Base-by-base conservation (phyloP, 208 protist species). In the Strigomonas galati region DNA sequence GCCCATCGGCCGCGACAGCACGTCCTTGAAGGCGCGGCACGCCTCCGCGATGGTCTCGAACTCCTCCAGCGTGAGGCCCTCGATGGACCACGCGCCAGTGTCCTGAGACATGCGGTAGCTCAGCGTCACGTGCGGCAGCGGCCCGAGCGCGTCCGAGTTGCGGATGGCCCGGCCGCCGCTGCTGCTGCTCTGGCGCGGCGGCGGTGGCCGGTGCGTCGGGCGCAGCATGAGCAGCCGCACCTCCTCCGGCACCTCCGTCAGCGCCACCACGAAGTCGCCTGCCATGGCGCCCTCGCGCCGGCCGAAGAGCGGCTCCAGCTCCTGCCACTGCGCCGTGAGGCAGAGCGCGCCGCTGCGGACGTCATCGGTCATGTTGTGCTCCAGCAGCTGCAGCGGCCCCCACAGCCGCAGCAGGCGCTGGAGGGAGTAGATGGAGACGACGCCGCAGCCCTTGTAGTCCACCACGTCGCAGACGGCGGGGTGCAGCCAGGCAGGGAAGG, bases 331-430 rank as follows among this genome's bases (percentile, higher is more conserved):
- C 63, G 90, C 62, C 21, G 52, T 57, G 14, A 95, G 71, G 52
- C 80, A 67, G 67, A 91, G 67, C n/a, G 79, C 55, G 26, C 82
- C 84, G 46, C 65, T 73, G 44, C 57, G 62, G 55, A 91, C 64
- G 62, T 91, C 83, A 37, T 84, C 72, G 49, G 62, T 67, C 65
- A 96, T 69, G 73, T 88, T 91, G 60, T 74, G 67, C 54, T 87
- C 81, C 24, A 96, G 74, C 57, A 94, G 64, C 43, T 85, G 67
- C 63, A 96, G 82, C 43, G 90, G 87, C 19, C 90, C 90, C 87
- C 87, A 96, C 51, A 96, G 75, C 48, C 59, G 62, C 19, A 96
- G 72, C 15, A 96, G 78, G n/a, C 79, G 70, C 19, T 85, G 72
- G 67, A 96, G 62, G 21, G 82, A 79, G 62, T 85, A 92, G 35